These are phyloP conservation scores for Chlorella ohadii DNA, from an alignment of 139 green algal genomes.

Conservation along the genomic window DNA sequence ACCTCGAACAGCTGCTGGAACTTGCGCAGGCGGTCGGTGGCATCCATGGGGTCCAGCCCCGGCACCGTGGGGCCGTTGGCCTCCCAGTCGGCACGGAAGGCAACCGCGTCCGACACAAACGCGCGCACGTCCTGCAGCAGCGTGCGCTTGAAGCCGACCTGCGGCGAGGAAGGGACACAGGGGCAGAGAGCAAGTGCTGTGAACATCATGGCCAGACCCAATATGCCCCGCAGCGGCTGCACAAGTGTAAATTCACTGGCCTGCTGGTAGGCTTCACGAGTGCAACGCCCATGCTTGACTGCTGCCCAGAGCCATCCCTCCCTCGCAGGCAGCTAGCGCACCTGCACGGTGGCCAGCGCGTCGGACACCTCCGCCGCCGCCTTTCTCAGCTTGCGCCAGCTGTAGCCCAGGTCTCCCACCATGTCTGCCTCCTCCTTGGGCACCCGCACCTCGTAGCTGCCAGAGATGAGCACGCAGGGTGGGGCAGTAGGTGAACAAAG, in stretches of 20 bases:
- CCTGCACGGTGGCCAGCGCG: conserved; percentile 83
- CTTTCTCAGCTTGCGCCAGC: conserved; percentile 92
- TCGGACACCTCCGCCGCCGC: conserved; percentile 82
- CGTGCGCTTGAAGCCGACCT: conserved; percentile 91
- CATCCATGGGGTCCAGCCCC: conserved; percentile 91
- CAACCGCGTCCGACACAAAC: conserved; percentile 82
- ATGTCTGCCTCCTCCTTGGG: conserved; percentile 93
- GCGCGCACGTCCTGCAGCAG: conserved; percentile 90
- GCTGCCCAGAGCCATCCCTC: too few species aligned
- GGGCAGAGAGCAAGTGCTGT: too few species aligned
- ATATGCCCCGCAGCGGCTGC: too few species aligned
- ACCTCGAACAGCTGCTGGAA: conserved; percentile 95
- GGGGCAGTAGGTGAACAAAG: too few species aligned
- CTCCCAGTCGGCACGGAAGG: conserved; percentile 88
- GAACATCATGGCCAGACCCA: too few species aligned
- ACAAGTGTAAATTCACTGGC: too few species aligned
- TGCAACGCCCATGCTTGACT: too few species aligned
- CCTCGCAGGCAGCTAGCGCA: too few species aligned
- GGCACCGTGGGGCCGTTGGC: conserved; percentile 88
- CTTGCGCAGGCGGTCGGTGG: conserved; percentile 87
- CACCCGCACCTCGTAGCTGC: conserved; percentile 87
- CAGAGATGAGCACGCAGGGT: too few species aligned
- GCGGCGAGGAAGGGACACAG: not conserved
- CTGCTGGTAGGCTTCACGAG: too few species aligned
- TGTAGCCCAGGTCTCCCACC: conserved; percentile 88